Conservation (phyloP, 2,329 filamentous ascomycete species). For the Arthrobotrys sinensis region DNA sequence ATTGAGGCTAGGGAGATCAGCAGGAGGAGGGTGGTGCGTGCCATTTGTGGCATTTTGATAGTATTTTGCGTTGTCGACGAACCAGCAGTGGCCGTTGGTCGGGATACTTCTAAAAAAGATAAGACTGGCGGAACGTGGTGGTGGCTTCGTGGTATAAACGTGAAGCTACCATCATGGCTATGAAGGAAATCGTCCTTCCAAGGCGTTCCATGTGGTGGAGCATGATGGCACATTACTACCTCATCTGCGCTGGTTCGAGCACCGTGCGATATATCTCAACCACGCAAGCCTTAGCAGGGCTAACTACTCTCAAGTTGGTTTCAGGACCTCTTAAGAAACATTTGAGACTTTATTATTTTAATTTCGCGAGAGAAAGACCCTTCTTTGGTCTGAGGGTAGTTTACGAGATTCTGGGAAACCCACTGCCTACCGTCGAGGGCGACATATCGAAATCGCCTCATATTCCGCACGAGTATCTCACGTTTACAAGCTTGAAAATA, state of each 20-base stretch:
- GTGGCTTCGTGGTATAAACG: neutral
- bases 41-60: slow-evolving; percentile 46
- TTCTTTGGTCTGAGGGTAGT: no score
- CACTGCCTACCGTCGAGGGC: no score
- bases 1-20: slow-evolving; percentile 12
- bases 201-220: neutral
- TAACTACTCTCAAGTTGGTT: no score
- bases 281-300: no score
- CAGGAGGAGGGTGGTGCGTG: slow-evolving; percentile 17
- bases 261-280: neutral
- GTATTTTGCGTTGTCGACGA: slow-evolving; percentile 38
- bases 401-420: no score
- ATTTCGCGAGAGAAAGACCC: no score
- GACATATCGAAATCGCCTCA: no score
- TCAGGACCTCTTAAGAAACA: neutral
- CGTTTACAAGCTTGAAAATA: neutral
- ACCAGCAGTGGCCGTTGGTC: no score
- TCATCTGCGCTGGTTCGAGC: slow-evolving; percentile 15
- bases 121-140: no score
- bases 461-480: no score
- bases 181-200: neutral
- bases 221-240: neutral
- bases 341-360: neutral
- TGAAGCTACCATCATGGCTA: no score
- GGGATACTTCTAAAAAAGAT: no score